Evolutionary conservation across 2,329 filamentous ascomycete species (phyloP), one percentile per base, ranked within the genome.

Genomic region (Rhynchosporium agropyri): DNA sequence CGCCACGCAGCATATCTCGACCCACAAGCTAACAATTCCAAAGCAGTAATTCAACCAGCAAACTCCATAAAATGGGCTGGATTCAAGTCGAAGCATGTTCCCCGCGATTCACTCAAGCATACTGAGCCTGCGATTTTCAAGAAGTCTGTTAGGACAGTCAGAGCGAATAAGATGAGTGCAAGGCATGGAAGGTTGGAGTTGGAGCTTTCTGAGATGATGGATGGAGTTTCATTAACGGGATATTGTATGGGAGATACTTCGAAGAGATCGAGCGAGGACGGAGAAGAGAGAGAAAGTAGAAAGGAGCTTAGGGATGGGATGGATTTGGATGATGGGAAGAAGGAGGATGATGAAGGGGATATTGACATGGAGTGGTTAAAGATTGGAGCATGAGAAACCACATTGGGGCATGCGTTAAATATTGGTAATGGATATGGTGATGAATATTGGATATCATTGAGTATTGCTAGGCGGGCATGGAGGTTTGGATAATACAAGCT

Each of bases 171-270:
- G 20, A 20, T 20, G 20, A 20, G 38, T 7, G 33, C 9, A 4
- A 15, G 1, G 10, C 51, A 54, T n/a, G 36, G 9, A 7, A 42
- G 9, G 33, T 36, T 54, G 36, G 51, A 40, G 36, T 15, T 54
- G 20, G 51, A 54, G 10, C 20, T 54, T 9, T 20, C 33, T 20
- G 40, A 54, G 20, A 28, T 54, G 51, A 54, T 54, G 36, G 36
- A 20, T 42, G 20, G 29, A 3, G 4, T 42, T 2, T 28, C 33
- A 9, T 54, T 54, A 4, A 28, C 3, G 7, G 50, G 6, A 2
- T 9, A n/a, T 13, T 13, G 20, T 4, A 49, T 49, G 50, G n/a
- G n/a, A 3, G n/a, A 40, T 9, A 10, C 10, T 2, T 15, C 4
- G 26, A 29, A 2, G 3, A 36, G 48, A 8, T n/a, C 3, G 48